Evolutionary conservation across 169 alveolate genomes (phyloP), one percentile per base, ranked within the genome.

Genomic region (Theileria parva): DNA sequence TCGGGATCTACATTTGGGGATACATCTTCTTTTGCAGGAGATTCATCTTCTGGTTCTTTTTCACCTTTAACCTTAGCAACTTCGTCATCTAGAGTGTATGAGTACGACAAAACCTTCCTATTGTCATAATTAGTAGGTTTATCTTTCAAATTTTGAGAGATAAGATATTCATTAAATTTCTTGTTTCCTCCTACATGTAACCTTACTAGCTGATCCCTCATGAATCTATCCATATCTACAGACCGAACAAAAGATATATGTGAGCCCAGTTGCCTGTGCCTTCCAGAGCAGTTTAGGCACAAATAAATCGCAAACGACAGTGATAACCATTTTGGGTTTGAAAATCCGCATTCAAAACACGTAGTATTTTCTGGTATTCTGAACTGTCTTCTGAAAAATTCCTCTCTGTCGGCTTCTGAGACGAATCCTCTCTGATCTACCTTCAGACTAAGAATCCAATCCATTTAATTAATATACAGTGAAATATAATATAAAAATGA

Each of bases 251-350:
- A 97, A 44, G 99, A 95, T 23, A 97, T 92, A 81, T 96, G 99
- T 1, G 97, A 96, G 23, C 99, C 99, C 81, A 97, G 88, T 76
- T 95, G 93, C 61, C 99, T 91, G 85, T 97, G 99, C 37, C 92
- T 79, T 9, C 98, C 96, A 5, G 99, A 96, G 79, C 99, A 98
- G 91, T 95, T 95, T 59, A 96, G 94, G 87, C 99, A 98, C 78
- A 98, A 90, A 92, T 95, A 97, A 51, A 97, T 94, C 53, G 97
- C 98, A 89, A 92, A 96, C 44, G 98, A 93, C 21, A 98, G 87
- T 61, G 99, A 95, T 27, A 96, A 93, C 99, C 99, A 98, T 73
- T 96, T 96, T 5, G 99, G 99, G 66, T 97, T 97, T 30, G 95
- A 85, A n/a, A 97, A 86, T 55, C 95, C 97, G 88, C 99, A 97